Conservation (phyloP, 2,329 filamentous ascomycete species). For the Aschersonia sp. region DNA sequence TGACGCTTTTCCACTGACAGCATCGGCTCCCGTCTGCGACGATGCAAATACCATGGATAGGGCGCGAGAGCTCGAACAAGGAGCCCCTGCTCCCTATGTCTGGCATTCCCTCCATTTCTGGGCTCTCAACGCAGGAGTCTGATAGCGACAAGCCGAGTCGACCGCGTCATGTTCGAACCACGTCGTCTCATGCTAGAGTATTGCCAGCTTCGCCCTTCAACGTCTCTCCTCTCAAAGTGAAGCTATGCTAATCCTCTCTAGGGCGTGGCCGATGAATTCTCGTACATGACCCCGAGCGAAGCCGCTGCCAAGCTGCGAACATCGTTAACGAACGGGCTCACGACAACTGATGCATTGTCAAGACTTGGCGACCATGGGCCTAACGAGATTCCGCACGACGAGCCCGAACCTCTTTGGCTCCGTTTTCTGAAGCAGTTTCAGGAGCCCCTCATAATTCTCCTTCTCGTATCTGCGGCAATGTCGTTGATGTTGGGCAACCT, state of each 20-base stretch:
- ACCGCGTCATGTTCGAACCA: slow-evolving; percentile 28
- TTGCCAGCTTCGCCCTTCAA: slow-evolving; percentile 7
- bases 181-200: slow-evolving; percentile 42
- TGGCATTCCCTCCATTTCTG: slow-evolving; percentile 18
- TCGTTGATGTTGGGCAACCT: slow-evolving; percentile 85
- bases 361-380: slow-evolving; percentile 70
- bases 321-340: slow-evolving; percentile 70
- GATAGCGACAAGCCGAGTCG: slow-evolving; percentile 13
- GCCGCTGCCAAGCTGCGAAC: slow-evolving; percentile 65
- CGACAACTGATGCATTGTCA: slow-evolving; percentile 65
- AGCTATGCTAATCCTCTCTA: slow-evolving; percentile 10
- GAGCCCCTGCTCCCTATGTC: slow-evolving; percentile 19
- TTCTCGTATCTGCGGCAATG: slow-evolving; percentile 75
- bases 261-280: slow-evolving; percentile 44
- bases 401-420: slow-evolving; percentile 86
- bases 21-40: slow-evolving; percentile 8
- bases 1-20: slow-evolving; percentile 3
- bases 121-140: slow-evolving; percentile 9
- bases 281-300: slow-evolving; percentile 60
- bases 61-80: slow-evolving; percentile 15
- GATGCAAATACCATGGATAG: slow-evolving; percentile 25
- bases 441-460: slow-evolving; percentile 84
- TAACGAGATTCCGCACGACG: slow-evolving; percentile 90
- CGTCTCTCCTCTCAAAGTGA: too few relatives aligned
- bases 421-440: slow-evolving; percentile 95